These are phyloP conservation scores for Penicillium sp. DNA, from an alignment of 2,329 filamentous ascomycete species.

Conservation along the genomic window DNA sequence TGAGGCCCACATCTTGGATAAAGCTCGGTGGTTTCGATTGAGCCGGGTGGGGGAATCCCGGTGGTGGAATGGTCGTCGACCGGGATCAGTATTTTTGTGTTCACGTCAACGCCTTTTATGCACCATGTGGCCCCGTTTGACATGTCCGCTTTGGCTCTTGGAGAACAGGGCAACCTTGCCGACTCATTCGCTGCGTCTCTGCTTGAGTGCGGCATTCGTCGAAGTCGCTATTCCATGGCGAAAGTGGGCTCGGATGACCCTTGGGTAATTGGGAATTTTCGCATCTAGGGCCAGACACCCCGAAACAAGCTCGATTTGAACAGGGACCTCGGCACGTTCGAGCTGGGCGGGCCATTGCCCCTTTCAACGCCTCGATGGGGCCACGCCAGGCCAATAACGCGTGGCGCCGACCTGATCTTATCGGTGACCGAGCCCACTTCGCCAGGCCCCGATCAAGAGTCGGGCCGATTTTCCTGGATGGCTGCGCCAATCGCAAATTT, in stretches of 20 bases:
- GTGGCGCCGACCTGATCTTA: background rate
- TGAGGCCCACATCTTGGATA: background rate
- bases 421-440: background rate
- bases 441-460: background rate
- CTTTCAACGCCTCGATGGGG: background rate
- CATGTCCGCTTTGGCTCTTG: background rate
- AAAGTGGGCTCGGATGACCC: background rate
- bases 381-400: background rate
- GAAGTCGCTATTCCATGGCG: background rate
- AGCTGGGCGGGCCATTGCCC: background rate
- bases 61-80: too few species aligned
- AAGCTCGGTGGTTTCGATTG: background rate
- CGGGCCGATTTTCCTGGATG: background rate
- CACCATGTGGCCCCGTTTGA: background rate
- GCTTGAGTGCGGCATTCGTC: too few species aligned
- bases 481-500: background rate
- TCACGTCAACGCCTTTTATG: background rate
- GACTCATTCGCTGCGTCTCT: background rate
- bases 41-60: background rate
- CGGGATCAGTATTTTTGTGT: too few species aligned
- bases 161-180: background rate
- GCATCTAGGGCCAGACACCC: background rate
- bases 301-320: background rate
- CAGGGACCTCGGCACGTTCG: slow-evolving; percentile 8
- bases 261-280: background rate